phyloP scores from a whole-genome alignment of 768 basidiomycete genomes.

The Rhizopogon salebrosus region DNA sequence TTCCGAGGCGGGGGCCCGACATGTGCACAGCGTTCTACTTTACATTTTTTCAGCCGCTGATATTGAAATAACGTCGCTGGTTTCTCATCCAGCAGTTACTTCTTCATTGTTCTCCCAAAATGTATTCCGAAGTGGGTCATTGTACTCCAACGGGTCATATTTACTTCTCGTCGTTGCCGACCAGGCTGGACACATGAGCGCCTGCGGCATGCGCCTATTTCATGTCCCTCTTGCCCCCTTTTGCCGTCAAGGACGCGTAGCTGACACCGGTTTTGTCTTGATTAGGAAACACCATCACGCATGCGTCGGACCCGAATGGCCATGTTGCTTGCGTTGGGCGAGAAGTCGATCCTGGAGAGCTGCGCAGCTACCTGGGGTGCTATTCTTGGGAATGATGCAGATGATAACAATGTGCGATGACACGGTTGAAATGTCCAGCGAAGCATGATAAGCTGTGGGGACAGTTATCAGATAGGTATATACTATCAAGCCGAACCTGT shows the following conservation, averaged over 20 bases:
- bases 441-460: constrained; percentile 1
- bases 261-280: constrained; percentile 9
- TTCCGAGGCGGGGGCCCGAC: not conserved
- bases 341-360: constrained; percentile 48
- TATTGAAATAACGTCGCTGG: not conserved
- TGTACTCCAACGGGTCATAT: not conserved
- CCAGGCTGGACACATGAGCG: constrained; percentile 12
- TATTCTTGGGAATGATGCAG: constrained; percentile 5
- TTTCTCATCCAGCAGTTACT: not conserved
- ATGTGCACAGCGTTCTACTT: not conserved
- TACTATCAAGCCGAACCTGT: not conserved
- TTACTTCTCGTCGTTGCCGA: constrained; percentile 20
- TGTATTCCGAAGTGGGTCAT: not conserved
- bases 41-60: not conserved
- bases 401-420: not conserved
- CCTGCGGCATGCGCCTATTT: not conserved
- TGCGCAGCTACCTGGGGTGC: constrained; percentile 42
- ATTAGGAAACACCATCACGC: constrained; percentile 32
- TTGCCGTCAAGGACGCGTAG: constrained; percentile 1
- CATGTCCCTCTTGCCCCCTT: not conserved
- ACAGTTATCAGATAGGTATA: not conserved
- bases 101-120: constrained; percentile 1
- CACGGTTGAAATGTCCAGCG: not conserved
- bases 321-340: constrained; percentile 41
- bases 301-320: constrained; percentile 40